Evolutionary conservation across 257 asterid genomes (phyloP), one percentile per base, ranked within the genome.

Genomic region (Phtheirospermum japonicum): DNA sequence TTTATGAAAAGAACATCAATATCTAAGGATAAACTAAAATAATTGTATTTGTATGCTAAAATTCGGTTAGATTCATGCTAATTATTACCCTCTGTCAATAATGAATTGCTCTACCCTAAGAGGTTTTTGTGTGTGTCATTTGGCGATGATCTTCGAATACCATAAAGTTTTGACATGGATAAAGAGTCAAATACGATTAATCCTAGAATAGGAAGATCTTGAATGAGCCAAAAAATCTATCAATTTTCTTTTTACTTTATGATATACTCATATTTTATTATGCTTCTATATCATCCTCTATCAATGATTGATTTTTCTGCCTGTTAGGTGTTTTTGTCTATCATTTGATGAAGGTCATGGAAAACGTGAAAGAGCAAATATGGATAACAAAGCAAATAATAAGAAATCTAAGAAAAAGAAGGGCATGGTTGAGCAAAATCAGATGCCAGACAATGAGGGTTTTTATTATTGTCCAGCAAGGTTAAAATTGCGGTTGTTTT

Each of bases 261-360:
- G 31, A 42, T n/a, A 9, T 43, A 33, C 52, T 43, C 36, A 42
- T n/a, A 20, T n/a, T n/a, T n/a, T 45, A 37, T 37, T 42, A 1
- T 42, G 7, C 57, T 19, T 36, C 69, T 12, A 6, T 52, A 9
- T 45, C 36, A 46, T 65, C 46, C 59, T 59, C 31, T 72, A 42
- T 32, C 37, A 49, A 18, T 49, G 9, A 49, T 12, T 49, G 6
- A 14, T 49, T 49, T 23, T 5, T 13, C 55, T 49, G 23, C 55
- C 26, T 49, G 28, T 18, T 74, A 92, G 97, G 96, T 83, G 59
- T 73, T 89, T 52, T 43, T 82, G 86, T 80, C 82, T 92, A 50
- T 77, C 82, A 59, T 92, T 92, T 68, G 97, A 92, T 64, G 98
- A 92, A 65, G 97, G 89, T 72, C 87, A 89, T 67, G 77, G 88